phyloP scores from a whole-genome alignment of 495 filamentous ascomycete species.

The Lasiosphaeria hispida region DNA sequence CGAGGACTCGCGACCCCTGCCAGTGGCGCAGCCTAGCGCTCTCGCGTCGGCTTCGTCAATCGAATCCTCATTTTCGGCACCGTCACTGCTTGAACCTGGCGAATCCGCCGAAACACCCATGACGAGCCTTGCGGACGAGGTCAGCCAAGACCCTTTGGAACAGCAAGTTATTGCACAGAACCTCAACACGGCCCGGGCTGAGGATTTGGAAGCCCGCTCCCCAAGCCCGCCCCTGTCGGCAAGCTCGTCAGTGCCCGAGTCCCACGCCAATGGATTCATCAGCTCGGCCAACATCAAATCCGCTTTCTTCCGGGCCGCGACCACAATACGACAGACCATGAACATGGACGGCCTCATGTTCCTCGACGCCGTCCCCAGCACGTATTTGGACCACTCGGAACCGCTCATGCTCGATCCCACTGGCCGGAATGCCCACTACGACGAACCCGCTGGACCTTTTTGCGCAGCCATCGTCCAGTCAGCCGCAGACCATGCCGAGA shows the following conservation, averaged over 20 bases:
- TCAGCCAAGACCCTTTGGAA: constrained; percentile 14
- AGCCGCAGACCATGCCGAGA: constrained; percentile 8
- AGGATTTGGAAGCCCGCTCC: neutral
- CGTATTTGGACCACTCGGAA: constrained; percentile 19
- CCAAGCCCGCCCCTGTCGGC: neutral
- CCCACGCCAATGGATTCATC: constrained; percentile 25
- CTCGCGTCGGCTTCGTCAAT: constrained; percentile 23
- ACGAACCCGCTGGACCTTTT: constrained; percentile 17
- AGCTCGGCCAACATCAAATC: constrained; percentile 35
- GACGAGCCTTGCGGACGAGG: constrained; percentile 20
- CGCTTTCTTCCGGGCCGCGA: constrained; percentile 43
- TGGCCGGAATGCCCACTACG: neutral
- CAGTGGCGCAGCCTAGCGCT: too few relatives aligned
- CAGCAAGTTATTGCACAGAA: constrained; percentile 16
- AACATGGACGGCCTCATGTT: constrained; percentile 51
- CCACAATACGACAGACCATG: constrained; percentile 47
- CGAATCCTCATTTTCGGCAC: constrained; percentile 11
- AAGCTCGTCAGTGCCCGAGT: constrained; percentile 2
- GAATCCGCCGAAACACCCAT: constrained; percentile 13
- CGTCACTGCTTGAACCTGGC: neutral
- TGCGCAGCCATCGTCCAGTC: constrained; percentile 26
- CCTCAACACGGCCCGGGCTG: neutral
- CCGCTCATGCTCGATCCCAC: constrained; percentile 7
- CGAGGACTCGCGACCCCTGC: too few relatives aligned
- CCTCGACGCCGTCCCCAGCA: constrained; percentile 43